Base-by-base conservation (phyloP, 352 stramenopile species). In the Phytopythium oedochilum region DNA sequence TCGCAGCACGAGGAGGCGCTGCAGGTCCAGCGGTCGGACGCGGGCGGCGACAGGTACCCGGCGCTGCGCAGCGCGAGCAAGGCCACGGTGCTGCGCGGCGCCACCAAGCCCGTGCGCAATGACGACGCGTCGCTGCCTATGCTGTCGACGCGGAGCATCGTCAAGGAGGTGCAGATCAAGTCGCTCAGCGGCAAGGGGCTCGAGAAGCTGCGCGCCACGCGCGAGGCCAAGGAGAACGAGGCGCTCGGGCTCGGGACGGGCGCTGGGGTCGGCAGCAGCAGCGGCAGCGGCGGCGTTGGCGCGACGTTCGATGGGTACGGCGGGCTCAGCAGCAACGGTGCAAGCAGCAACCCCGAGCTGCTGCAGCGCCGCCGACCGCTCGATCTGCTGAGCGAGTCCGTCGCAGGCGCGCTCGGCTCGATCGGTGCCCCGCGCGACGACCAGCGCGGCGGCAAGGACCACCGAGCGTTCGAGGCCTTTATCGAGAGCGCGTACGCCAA, bases 101-200 rank as follows among this genome's bases (percentile, higher is more conserved):
- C 78, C 14, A 89, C 70, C 1, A 85, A 82, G 40, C 76, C 76
- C 44, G 78, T 88, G 52, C 72, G 78, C n/a, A 87, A 88, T 18
- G 83, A 92, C 46, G 62, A 71, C 35, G 0, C 45, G 11, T 73
- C 74, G 25, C 73, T 66, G 17, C 78, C 81, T 0, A 60, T 76
- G 10, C 47, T 87, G 2, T 71, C 82, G 60, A 75, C 86, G 20
- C 72, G 89, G 53, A 71, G 94, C 18, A 73, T 91, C 15, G 88
- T 96, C 20, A 88, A 92, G 57, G 80, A 96, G 49, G 88, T 97
- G 23, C 77, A 96, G 60, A 95, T 97, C 55, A 96, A 96, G 60
- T 82, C 91, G 22, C 85, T 95, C 45, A 91, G 89, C 60, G 75
- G 89, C 26, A 82, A 86, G 57, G 89, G 85, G 15, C 64, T 96